Evolutionary conservation across 345 rosid species (phyloP), one percentile per base, ranked within the genome.

Genomic region (Leavenworthia alabamica): DNA sequence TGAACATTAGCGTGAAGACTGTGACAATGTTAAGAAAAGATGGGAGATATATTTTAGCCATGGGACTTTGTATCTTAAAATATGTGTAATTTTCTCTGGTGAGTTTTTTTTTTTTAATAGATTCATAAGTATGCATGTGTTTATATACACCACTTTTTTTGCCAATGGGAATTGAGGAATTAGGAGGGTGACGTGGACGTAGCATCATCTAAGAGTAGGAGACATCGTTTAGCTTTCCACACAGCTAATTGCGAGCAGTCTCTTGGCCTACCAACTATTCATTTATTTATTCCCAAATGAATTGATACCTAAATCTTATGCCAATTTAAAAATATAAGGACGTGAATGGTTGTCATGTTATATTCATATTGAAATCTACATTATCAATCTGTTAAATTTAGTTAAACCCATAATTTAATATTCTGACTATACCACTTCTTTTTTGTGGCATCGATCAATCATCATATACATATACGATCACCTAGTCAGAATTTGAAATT

Each of bases 191-290:
- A 81, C 72, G 75, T 52, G 67, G 84, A 77, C 44, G 72, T 63
- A 50, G 44, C 70, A 62, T n/a, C n/a, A n/a, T 71, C 60, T 49
- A 74, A 77, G 62, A 48, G 39, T 76, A 79, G 43, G 68, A 58
- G 47, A 45, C 79, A 65, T 68, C 28, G 64, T 62, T 74, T 77
- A 53, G 80, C 80, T 80, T 88, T 86, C 88, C 49, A 37, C 79
- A 76, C 96, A 88, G 94, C 97, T 88, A 88, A 81, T 67, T 51
- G 75, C 79, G 48, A 82, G 83, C 90, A 68, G 80, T 86, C 80
- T 33, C 42, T 66, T 56, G 94, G 83, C 56, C 88, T 56, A 75
- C 82, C 35, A 8, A 12, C 46, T 40, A 7, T 64, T 9, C 13
- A 4, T n/a, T 50, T n/a, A n/a, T n/a, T n/a, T 16, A 7, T 40